Evolutionary conservation across 1,284 basidiomycete species (phyloP), one percentile per base, ranked within the genome.

Genomic region (Sporisorium sorghi): DNA sequence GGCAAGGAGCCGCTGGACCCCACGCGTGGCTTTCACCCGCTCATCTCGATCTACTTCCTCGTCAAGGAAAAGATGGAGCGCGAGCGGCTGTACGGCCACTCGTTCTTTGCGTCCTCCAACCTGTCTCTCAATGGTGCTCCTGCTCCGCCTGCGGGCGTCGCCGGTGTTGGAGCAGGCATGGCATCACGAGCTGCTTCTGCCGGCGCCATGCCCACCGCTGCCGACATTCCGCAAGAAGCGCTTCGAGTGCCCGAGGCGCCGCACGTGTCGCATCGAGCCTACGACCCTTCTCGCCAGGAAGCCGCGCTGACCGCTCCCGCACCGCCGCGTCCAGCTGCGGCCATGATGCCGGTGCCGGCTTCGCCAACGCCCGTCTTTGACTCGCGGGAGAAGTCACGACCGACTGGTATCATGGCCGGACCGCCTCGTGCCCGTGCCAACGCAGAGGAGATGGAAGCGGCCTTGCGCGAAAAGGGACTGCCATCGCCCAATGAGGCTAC

Each of bases 11-110:
- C 85, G 2, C 78, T 87, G 12, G 95, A 99, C 82, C 96, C 97
- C 8, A 96, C 93, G 5, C 88, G 90, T 56, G 95, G 94, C 3
- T 99, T 93, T 86, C 94, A 98, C 84, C 95, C 94, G 0, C 88
- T 99, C 33, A 89, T 99, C 58, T 95, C 94, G 24, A 97, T 99
- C 86, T 99, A 99, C 84, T 98, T 91, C 86, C 89, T 99, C 19
- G 93, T 96, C 2, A 88, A 92, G 58, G 96, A 99, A 86, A 97
- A 97, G 87, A 89, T 95, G 84, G 94, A 98, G 81, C 88, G 96
- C 53, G 95, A 98, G 80, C 89, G 89, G 62, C 91, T 98, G 5
- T 98, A 94, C 85, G 96, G 96, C 0, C 90, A 91, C 1, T 94
- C 93, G 2, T 91, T 93, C 76, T 99, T 99, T 85, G 96, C 96